Conservation (phyloP, 371 early-diverging fungal species). For the Mortierella sp. region DNA sequence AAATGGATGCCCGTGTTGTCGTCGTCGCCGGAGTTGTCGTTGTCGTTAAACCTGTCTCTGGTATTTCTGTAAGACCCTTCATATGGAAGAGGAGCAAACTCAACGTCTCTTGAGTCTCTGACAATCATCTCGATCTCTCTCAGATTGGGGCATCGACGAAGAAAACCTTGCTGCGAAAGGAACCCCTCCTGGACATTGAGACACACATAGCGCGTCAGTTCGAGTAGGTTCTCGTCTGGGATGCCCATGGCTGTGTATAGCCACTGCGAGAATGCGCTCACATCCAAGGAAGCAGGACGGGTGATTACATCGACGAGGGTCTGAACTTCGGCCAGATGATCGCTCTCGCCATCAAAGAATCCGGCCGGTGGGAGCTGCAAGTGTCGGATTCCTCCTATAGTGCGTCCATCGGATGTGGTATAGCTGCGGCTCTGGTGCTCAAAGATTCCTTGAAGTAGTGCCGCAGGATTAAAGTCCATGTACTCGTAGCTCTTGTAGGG, state of each 20-base stretch:
- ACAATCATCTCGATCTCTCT: constrained; percentile 24
- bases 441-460: constrained; percentile 8
- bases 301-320: not conserved
- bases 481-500: no score
- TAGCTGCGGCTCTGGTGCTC: not conserved
- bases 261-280: constrained; percentile 11
- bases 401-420: not conserved
- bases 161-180: not conserved
- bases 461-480: not conserved
- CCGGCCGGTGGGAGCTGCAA: constrained; percentile 10
- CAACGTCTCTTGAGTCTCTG: not conserved
- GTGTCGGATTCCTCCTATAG: constrained; percentile 8
- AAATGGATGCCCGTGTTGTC: no score
- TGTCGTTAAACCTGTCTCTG: no score
- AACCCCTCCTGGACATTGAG: not conserved
- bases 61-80: no score
- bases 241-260: not conserved
- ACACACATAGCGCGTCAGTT: constrained; percentile 8
- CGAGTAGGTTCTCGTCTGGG: not conserved
- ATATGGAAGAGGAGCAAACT: no score
- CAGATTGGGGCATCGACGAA: constrained; percentile 5
- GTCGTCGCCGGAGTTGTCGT: no score
- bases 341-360: not conserved
- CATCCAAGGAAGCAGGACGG: constrained; percentile 11
- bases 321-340: not conserved